Base-by-base conservation (phyloP, 129 eudicot species). In the Flaveria ramosissima region DNA sequence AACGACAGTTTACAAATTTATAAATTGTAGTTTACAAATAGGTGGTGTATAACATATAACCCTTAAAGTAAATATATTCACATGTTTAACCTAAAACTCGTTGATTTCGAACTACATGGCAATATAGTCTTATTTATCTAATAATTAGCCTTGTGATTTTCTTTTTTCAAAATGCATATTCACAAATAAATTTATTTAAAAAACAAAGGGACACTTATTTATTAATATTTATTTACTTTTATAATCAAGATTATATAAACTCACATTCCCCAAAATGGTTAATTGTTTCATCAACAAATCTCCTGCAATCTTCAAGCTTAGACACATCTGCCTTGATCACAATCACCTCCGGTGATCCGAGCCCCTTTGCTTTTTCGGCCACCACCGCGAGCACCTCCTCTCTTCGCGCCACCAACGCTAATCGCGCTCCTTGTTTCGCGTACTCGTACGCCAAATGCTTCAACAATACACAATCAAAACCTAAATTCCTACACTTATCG, bases 401-500 rank as follows among this genome's bases (percentile, higher is more conserved):
- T 68, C 74, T 21, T 16, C 74, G 68, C 2, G 81, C 81, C 7
- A 51, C 68, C 53, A 77, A 41, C 57, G 57, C 81, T 39, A 77
- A 21, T 14, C 45, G 36, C 26, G 75, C 69, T 68, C 81, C 75
- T 20, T 55, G 65, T 77, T 77, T 77, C 3, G 81, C 81, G n/a
- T 68, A 77, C 68, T 77, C 81, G 16, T 77, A 68, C 11, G 81
- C 81, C 81, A 77, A 47, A 65, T 75, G 64, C 79, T 75, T 73
- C 56, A 73, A 56, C 7, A 12, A 16, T 21, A 55, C 36, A 17
- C 4, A 19, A 9, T 48, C 61, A 66, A 26, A 65, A 19, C 63
- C 26, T 56, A 56, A 59, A 11, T 59, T 52, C 21, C 20, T 14
- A 52, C 6, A 55, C 19, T 9, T 19, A 55, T 0, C 8, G 8